These are phyloP conservation scores for Leishmania lainsoni DNA, from an alignment of 208 protist genomes.

Conservation along the genomic window DNA sequence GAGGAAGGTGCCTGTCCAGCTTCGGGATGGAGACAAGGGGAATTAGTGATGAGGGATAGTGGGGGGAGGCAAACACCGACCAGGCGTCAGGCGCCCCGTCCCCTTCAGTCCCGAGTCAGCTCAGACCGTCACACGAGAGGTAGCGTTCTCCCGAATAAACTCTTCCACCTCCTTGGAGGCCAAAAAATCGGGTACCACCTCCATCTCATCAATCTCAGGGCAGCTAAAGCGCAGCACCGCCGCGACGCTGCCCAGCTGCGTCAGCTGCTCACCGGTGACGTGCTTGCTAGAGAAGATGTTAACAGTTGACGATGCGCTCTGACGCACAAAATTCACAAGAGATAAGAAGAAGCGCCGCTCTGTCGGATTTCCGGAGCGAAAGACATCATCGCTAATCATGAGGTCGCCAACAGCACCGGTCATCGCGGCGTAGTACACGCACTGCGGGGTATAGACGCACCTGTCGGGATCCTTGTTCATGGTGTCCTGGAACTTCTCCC, in stretches of 20 bases:
- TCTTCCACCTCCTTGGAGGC: conserved; percentile 51
- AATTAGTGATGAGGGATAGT: background rate
- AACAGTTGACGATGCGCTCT: conserved; percentile 76
- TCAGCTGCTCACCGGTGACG: conserved; percentile 95
- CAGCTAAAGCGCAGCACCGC: conserved; percentile 93
- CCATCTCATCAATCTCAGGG: conserved; percentile 91
- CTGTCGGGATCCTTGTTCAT: conserved; percentile 86
- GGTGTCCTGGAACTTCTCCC: conserved; percentile 94
- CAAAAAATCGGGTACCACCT: conserved; percentile 66
- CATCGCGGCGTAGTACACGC: conserved; percentile 85
- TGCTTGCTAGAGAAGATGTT: conserved; percentile 95
- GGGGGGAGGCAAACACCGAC: background rate
- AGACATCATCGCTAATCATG: conserved; percentile 94
- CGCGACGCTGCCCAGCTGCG: conserved; percentile 91
- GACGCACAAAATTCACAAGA: conserved; percentile 88
- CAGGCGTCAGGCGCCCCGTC: background rate
- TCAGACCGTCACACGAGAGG: conserved; percentile 38
- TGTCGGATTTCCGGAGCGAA: conserved; percentile 84
- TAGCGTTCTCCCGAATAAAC: conserved; percentile 72
- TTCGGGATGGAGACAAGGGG: background rate
- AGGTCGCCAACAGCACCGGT: conserved; percentile 80
- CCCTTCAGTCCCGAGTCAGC: background rate
- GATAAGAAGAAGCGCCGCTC: conserved; percentile 91
- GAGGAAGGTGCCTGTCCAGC: background rate
- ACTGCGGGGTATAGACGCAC: conserved; percentile 94